Base-by-base conservation (phyloP, 1,284 basidiomycete species). In the Takashimella tepidaria region DNA sequence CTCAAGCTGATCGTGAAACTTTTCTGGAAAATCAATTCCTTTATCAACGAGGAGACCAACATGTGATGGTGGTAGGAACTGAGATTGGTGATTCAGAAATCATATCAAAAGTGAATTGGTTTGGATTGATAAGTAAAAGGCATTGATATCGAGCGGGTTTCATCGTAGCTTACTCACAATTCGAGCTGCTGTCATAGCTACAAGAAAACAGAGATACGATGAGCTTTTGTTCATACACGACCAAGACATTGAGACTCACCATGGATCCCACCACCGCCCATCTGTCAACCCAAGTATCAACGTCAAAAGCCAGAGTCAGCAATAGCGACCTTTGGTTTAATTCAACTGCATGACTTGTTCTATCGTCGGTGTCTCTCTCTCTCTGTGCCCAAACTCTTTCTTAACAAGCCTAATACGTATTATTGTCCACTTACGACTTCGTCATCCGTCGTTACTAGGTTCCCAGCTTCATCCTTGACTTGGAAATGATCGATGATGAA, bases 231-330 rank as follows among this genome's bases (percentile, higher is more conserved):
- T n/a, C n/a, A n/a, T n/a, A n/a, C n/a, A n/a, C n/a, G n/a, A n/a
- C n/a, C n/a, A n/a, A n/a, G n/a, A n/a, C n/a, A n/a, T n/a, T n/a
- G n/a, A n/a, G n/a, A 60, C 67, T 51, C 51, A 87, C 89, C 89
- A 89, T 68, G 92, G 6, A 79, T 88, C 1, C 92, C 92, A 5
- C 89, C 92, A 0, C 92, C 92, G 26, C 92, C 92, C 56, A 96
- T 90, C 87, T 92, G 62, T 5, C 16, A n/a, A n/a, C n/a, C n/a
- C n/a, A 8, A 5, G 21, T 12, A 44, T 54, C 6, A 27, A 25
- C 16, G 25, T 8, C 31, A 16, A 37, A 37, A n/a, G n/a, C n/a
- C n/a, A n/a, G n/a, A n/a, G n/a, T n/a, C n/a, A n/a, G n/a, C n/a
- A n/a, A n/a, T n/a, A n/a, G n/a, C n/a, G n/a, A n/a, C n/a, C n/a